Evolutionary conservation across 352 stramenopile genomes (phyloP).

Genomic region (Globisporangium irregulare): DNA sequence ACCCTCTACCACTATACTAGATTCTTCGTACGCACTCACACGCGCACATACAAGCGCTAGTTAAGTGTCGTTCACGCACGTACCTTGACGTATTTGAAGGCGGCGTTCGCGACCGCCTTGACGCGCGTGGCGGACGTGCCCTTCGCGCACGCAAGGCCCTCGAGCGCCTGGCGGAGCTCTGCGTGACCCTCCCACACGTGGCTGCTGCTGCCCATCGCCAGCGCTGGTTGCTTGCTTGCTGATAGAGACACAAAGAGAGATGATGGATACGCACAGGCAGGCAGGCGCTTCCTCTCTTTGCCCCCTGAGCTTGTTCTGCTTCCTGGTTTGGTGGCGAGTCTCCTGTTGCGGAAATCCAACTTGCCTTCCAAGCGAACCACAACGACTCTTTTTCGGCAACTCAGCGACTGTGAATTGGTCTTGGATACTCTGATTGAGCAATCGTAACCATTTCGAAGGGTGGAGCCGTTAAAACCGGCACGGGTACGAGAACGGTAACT

Average conservation of each 20-base stretch:
- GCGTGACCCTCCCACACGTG: conserved; percentile 62
- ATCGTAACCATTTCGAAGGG: background rate
- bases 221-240: background rate
- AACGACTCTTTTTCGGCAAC: background rate
- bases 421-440: conserved; percentile 1
- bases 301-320: background rate
- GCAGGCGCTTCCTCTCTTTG: too few relatives aligned
- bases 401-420: too few relatives aligned
- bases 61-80: background rate
- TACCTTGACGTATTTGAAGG: conserved; percentile 75
- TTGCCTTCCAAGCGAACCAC: background rate
- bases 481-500: too few relatives aligned
- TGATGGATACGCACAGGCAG: background rate
- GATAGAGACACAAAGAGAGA: background rate
- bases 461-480: too few relatives aligned
- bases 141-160: conserved; percentile 68
- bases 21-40: background rate
- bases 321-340: background rate
- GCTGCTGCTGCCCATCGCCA: conserved; percentile 1
- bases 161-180: conserved; percentile 63
- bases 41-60: background rate
- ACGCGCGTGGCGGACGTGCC: conserved; percentile 79
- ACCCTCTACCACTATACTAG: background rate
- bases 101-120: conserved; percentile 61
- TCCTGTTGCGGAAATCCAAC: background rate